Evolutionary conservation across 2,329 filamentous ascomycete species (phyloP), one percentile per base, ranked within the genome.

Genomic region (Alternaria hordeiaustralica): DNA sequence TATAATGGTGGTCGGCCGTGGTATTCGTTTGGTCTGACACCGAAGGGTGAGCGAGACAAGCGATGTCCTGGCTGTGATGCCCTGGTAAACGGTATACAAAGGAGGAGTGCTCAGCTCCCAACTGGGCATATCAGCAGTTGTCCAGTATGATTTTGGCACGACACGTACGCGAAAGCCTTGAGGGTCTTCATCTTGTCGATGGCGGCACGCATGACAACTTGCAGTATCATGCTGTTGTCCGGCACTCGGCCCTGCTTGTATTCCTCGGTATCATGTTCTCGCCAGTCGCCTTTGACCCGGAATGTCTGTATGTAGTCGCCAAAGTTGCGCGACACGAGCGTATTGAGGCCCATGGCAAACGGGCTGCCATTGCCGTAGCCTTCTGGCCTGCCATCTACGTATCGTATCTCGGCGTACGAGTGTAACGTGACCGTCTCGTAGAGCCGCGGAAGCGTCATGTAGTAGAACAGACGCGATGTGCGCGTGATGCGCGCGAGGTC

Each of bases 181-280:
- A 90, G 77, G 51, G 83, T 84, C 15, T 78, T 79, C 86, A 88
- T 89, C 74, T 82, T 85, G 75, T 89, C 87, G 33, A 89, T 79
- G 2, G 86, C 87, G 3, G 86, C 87, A 61, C 88, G 84, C 55
- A 88, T 80, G 3, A 85, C 82, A 54, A 88, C 86, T 72, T 88
- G 89, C 71, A 90, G 78, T 82, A 90, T 84, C 86, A 90, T 89
- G 41, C 84, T 86, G 47, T 85, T 87, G 77, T 90, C 88, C n/a
- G 88, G 87, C 57, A 90, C 85, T 41, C 87, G 81, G 0, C 88
- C 87, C 49, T 84, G 84, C 60, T 85, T 84, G 75, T 87, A 86
- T 65, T 89, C 87, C 56, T 88, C 85, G 21, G 86, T 70, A 56
- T 87, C 86, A 55, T 83, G 78, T 70, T 89, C 87, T 58, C 82